Base-by-base conservation (phyloP, 345 rosid genomes). In the Eucalyptus dawsonii region DNA sequence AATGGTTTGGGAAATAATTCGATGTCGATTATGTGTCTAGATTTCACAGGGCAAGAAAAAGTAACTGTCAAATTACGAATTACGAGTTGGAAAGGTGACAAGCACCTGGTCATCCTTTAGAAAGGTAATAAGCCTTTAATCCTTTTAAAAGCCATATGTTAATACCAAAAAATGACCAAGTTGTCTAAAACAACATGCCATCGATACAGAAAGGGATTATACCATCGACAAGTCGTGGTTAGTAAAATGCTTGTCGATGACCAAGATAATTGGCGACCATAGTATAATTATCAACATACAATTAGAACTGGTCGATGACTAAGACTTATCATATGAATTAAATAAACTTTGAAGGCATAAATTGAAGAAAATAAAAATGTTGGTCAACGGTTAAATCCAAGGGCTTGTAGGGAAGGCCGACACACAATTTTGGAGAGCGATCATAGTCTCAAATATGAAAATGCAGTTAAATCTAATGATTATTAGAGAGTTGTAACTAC, bases 181-280 rank as follows among this genome's bases (percentile, higher is more conserved):
- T 25, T 1, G 6, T 58, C n/a, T 25, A 25, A 58, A 25, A 24
- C 65, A 3, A 58, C 7, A 58, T 58, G n/a, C 2, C 14, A 2
- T 58, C n/a, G 0, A 25, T 58, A 11, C 14, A 58, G 2, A 58
- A 58, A 25, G 65, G 65, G n/a, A 58, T 58, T 58, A 25, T 11
- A 25, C 65, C n/a, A 58, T 58, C 0, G 2, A 58, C 7, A 0
- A 5, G 65, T 25, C 7, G 0, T 25, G 29, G 65, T 11, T 58
- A 25, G 65, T 24, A 58, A 58, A 11, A 58, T 25, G 65, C n/a
- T 1, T 56, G 62, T 22, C 1, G n/a, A 58, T 58, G 1, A 58
- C 15, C 65, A 25, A 58, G 65, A 58, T 58, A 58, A 58, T 58
- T 12, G n/a, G n/a, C 2, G 4, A 58, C 0, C 14, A 60, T 60